These are phyloP conservation scores for Quambalaria eucalypti DNA, from an alignment of 1,284 basidiomycete genomes.

Conservation along the genomic window DNA sequence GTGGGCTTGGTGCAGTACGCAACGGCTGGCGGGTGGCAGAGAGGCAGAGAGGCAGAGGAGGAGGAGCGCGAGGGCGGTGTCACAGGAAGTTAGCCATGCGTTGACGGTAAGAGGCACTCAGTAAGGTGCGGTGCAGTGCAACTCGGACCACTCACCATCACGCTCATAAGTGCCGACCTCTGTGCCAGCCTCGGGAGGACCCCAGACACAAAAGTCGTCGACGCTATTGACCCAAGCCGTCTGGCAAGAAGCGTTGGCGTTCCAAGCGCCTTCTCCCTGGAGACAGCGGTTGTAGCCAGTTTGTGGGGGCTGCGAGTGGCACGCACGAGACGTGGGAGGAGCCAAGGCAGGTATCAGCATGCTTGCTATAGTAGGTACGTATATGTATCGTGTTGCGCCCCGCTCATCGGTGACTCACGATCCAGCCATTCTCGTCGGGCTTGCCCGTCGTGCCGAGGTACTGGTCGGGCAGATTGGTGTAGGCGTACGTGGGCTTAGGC, in stretches of 20 bases:
- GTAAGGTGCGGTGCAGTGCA: too few species aligned
- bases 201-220: slow-evolving; percentile 30
- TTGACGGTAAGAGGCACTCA: not conserved
- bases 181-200: slow-evolving; percentile 5
- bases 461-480: slow-evolving; percentile 23
- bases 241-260: slow-evolving; percentile 31
- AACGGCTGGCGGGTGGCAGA: slow-evolving; percentile 20
- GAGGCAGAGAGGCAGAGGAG: too few species aligned
- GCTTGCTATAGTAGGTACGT: too few species aligned
- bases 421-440: slow-evolving; percentile 9
- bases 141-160: too few species aligned
- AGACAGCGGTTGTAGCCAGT: slow-evolving; percentile 28
- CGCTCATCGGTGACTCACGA: slow-evolving; percentile 14
- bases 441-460: slow-evolving; percentile 33
- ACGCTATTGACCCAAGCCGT: slow-evolving; percentile 39
- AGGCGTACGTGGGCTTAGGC: slow-evolving; percentile 31
- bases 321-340: too few species aligned
- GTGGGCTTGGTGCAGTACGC: slow-evolving; percentile 41
- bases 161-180: slow-evolving; percentile 1
- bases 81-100: not conserved
- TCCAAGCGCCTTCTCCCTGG: slow-evolving; percentile 19
- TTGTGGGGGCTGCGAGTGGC: slow-evolving; percentile 5
- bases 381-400: too few species aligned
- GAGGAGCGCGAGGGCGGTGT: too few species aligned
- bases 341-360: too few species aligned